phyloP scores from a whole-genome alignment of 1,284 basidiomycete genomes.

The Ustilago sp. region DNA sequence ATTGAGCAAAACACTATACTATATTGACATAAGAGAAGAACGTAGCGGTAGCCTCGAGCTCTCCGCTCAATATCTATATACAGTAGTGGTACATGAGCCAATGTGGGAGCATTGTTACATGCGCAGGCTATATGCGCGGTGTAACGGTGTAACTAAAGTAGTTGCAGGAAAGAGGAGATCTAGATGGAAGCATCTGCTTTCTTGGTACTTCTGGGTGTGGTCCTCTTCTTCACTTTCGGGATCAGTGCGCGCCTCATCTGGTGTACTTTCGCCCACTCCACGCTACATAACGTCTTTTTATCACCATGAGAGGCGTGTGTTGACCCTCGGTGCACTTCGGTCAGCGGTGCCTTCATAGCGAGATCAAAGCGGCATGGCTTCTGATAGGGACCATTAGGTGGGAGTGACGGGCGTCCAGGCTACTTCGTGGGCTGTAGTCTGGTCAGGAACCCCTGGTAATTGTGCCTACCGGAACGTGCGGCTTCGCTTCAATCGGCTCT shows the following conservation, averaged over 20 bases:
- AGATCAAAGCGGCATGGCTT: background rate
- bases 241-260: background rate
- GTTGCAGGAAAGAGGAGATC: too few species aligned
- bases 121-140: too few species aligned
- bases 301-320: background rate
- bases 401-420: background rate
- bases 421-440: background rate
- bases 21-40: too few species aligned
- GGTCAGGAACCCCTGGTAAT: background rate
- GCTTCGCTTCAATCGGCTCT: background rate
- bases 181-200: background rate
- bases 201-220: conserved; percentile 2
- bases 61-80: too few species aligned
- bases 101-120: too few species aligned
- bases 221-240: background rate
- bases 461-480: background rate
- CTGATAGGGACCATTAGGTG: background rate
- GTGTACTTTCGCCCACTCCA: background rate
- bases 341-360: background rate
- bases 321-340: background rate
- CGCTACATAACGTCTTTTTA: background rate
- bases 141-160: too few species aligned
- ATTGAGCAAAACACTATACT: too few species aligned
- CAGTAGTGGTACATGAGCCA: too few species aligned
- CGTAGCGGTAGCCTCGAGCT: too few species aligned